Evolutionary conservation across 192 early-diverging fungal genomes (phyloP).

Genomic region (Umbelopsis isabellina): DNA sequence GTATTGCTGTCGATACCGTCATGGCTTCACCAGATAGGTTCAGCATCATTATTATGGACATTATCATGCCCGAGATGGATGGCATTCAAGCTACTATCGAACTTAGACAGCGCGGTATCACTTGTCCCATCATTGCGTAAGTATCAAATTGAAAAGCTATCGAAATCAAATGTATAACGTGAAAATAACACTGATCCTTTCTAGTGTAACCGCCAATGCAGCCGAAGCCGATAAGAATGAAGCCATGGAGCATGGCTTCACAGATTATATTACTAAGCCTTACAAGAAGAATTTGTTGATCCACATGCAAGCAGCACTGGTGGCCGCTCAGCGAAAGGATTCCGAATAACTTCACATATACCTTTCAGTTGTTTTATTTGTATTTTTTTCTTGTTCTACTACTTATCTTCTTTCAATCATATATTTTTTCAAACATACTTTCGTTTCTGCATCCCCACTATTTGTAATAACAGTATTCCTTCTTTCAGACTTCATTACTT

Average conservation of each 20-base stretch:
- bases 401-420: too few species aligned
- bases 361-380: neutral
- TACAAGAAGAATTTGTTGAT: neutral
- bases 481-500: too few species aligned
- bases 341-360: neutral
- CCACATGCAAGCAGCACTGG: neutral
- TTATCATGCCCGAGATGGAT: slow-evolving; percentile 17
- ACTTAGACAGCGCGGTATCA: slow-evolving; percentile 2
- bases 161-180: neutral
- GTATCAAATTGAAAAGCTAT: neutral
- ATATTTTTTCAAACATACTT: too few species aligned
- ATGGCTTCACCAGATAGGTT: slow-evolving; percentile 9
- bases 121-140: slow-evolving; percentile 10
- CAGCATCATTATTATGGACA: slow-evolving; percentile 12
- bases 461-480: too few species aligned
- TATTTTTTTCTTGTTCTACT: neutral
- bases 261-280: slow-evolving; percentile 7
- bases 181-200: neutral
- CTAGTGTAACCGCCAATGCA: neutral
- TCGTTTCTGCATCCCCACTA: too few species aligned
- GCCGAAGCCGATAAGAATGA: slow-evolving; percentile 1
- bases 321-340: neutral
- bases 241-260: slow-evolving; percentile 6
- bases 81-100: slow-evolving; percentile 9
- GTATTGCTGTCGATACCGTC: slow-evolving; percentile 1